phyloP scores from a whole-genome alignment of 305 asterid species.

The Fraxinus xanthoxyloides region DNA sequence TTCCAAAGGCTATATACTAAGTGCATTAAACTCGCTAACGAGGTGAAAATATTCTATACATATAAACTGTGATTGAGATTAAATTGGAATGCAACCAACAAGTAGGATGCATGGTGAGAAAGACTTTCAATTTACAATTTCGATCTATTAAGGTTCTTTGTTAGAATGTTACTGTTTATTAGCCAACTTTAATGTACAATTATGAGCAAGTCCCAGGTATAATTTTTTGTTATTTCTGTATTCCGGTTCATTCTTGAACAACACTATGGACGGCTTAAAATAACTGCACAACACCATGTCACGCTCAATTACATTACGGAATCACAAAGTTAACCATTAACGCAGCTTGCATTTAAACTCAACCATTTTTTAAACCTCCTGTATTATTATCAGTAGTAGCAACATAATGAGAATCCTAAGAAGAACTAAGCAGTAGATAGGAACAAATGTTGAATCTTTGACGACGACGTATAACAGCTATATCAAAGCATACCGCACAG shows the following conservation, averaged over 20 bases:
- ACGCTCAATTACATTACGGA: neutral
- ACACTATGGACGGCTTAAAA: neutral
- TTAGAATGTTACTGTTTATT: neutral
- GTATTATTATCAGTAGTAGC: neutral
- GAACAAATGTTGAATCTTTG: neutral
- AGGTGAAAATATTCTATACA: neutral
- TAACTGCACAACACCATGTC: neutral
- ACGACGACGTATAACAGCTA: neutral
- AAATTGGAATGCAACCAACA: neutral
- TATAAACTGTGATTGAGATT: neutral
- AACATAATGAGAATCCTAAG: neutral
- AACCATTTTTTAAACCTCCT: neutral
- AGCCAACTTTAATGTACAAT: neutral
- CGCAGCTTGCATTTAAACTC: neutral
- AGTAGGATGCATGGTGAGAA: neutral
- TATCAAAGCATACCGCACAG: slow-evolving; percentile 54
- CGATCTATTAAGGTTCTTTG: neutral
- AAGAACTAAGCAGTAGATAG: neutral
- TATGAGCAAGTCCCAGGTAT: neutral
- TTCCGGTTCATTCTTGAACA: neutral
- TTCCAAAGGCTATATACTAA: neutral
- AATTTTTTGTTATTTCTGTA: neutral
- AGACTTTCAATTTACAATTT: neutral
- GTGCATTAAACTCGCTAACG: neutral
- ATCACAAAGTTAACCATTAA: neutral